Evolutionary conservation across 176 grass and related monocot genomes (phyloP).

Genomic region (Oryza meridionalis): DNA sequence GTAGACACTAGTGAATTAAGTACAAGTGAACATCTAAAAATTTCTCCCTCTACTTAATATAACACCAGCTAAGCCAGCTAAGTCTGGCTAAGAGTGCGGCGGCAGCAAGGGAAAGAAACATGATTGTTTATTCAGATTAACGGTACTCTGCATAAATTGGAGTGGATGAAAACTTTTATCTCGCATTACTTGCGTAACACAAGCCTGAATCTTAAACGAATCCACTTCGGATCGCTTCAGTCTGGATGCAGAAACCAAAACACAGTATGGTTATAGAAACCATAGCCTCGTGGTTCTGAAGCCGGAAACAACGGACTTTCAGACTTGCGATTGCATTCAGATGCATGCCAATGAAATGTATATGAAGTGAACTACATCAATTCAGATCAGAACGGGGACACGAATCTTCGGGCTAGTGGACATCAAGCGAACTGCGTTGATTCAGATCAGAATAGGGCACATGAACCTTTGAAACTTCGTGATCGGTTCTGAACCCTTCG

Average conservation of each 20-base stretch:
- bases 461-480: neutral
- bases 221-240: neutral
- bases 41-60: no score
- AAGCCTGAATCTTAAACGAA: neutral
- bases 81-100: no score
- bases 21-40: no score
- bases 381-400: neutral
- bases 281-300: neutral
- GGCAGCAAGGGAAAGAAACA: no score
- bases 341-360: neutral
- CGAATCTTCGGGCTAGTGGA: neutral
- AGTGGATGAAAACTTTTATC: neutral
- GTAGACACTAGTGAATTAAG: no score
- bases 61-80: no score
- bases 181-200: neutral
- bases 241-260: neutral
- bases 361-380: neutral
- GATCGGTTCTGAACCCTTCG: neutral
- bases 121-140: neutral
- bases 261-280: neutral
- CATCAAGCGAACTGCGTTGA: neutral
- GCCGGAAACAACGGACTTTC: neutral
- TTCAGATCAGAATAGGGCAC: neutral
- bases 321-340: neutral
- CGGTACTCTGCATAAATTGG: neutral